Evolutionary conservation across 495 filamentous ascomycete genomes (phyloP), one percentile per base, ranked within the genome.

Genomic region (Chaetomium fimeti): DNA sequence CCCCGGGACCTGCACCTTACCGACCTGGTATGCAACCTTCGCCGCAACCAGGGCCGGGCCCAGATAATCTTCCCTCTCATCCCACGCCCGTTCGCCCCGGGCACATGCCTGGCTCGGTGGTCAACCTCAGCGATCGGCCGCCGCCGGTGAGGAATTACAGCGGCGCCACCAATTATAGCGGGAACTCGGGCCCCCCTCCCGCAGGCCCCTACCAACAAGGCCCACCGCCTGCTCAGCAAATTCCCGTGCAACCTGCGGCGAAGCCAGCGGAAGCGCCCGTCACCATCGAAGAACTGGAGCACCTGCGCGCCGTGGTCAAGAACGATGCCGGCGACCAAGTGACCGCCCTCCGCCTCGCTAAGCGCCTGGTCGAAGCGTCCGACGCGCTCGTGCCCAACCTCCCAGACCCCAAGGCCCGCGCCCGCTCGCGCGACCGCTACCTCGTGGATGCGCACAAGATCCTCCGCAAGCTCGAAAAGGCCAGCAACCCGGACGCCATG

Each of bases 321-420:
- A 79, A 77, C 24, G 89, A 91, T 62, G 88, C 93, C 3, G 79
- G 81, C 9, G 92, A 97, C 62, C 83, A 87, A 40, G 82, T 82
- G 59, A 81, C 85, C 22, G 87, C 89, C 45, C 82, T 98, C 53
- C 72, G 80, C 0, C 79, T 97, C 1, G 93, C 91, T 2, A 91
- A 94, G 79, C 93, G 91, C 69, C 77, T 96, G 20, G 88, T 93
- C 12, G 92, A 97, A 76, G 94, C 94, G 0, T 83, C 92, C 7
- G 84, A 84, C 12, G 86, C 89, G 15, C 82, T 98, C 3, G 86
- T 91, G 15, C 84, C 84, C 32, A 85, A 83, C 24, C 82, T 90
- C 20, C 85, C 91, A 6, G 94, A 98, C 73, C 79, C 86, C 1
- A 91, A 88, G 68, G 85, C 87, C 0, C 86, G 87, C 42, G 84